These are phyloP conservation scores for Pichia terricola DNA, from an alignment of 1,139 yeast genomes.

Conservation along the genomic window DNA sequence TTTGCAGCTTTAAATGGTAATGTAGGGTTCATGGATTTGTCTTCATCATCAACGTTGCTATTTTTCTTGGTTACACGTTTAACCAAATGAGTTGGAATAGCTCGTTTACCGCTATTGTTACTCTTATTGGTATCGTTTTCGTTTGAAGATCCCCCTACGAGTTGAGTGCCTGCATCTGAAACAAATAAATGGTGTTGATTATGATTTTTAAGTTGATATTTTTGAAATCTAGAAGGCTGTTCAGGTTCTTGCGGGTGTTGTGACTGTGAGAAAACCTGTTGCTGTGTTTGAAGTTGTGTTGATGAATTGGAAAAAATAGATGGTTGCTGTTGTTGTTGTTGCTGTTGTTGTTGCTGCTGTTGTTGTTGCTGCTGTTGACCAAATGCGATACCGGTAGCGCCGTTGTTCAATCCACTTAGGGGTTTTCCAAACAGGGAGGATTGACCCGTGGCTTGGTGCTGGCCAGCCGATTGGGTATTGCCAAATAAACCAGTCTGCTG, in stretches of 20 bases:
- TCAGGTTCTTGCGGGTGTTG: no score
- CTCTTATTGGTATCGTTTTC: no score
- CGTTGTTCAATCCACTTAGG: no score
- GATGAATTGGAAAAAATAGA: neutral
- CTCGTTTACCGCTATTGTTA: constrained; percentile 33
- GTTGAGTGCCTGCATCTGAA: neutral
- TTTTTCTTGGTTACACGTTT: constrained; percentile 30
- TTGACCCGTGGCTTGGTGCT: neutral
- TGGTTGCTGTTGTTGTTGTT: constrained; percentile 6
- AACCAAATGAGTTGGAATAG: constrained; percentile 42
- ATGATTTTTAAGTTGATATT: constrained; percentile 12
- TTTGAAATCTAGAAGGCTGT: constrained; percentile 15
- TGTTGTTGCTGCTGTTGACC: constrained; percentile 2
- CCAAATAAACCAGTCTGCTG: no score
- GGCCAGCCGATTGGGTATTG: no score
- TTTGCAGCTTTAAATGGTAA: constrained; percentile 19
- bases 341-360: constrained; percentile 4
- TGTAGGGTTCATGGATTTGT: constrained; percentile 16
- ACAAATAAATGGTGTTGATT: neutral
- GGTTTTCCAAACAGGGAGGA: constrained; percentile 1
- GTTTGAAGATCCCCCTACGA: neutral
- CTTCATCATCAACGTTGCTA: constrained; percentile 9
- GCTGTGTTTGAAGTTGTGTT: neutral
- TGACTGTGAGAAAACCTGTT: no score
- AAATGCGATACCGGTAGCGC: neutral